A percentile compares a stretch with the other conserved stretches of the same genome.
Evolutionary conservation across 192 early-diverging fungal species (phyloP).

Genomic region (Coemansia sp.): DNA sequence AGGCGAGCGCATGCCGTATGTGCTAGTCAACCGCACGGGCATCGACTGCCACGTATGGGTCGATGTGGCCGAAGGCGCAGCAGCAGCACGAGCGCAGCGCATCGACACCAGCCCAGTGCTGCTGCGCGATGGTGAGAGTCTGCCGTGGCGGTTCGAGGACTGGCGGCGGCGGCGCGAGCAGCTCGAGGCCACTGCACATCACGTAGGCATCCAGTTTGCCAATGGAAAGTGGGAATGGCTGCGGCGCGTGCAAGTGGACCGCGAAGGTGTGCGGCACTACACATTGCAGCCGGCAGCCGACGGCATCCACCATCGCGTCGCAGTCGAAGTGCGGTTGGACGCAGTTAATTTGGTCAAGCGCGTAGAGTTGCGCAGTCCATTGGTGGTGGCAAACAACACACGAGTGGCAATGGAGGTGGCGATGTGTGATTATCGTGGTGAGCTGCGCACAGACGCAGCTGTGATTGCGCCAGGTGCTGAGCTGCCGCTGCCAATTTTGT

Average conservation of each 20-base stretch:
- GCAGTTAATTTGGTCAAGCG: slow-evolving; percentile 79
- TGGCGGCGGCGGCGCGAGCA: slow-evolving; percentile 92
- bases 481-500: slow-evolving; percentile 82
- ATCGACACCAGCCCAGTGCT: slow-evolving; percentile 69
- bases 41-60: slow-evolving; percentile 89
- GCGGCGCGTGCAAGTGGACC: slow-evolving; percentile 84
- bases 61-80: slow-evolving; percentile 53
- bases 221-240: slow-evolving; percentile 89
- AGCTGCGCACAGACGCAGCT: slow-evolving; percentile 48
- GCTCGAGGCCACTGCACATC: slow-evolving; percentile 64
- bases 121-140: slow-evolving; percentile 65
- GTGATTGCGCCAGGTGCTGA: slow-evolving; percentile 72
- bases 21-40: slow-evolving; percentile 88
- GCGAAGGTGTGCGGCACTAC: slow-evolving; percentile 81
- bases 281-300: slow-evolving; percentile 78
- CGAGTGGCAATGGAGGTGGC: slow-evolving; percentile 75
- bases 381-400: slow-evolving; percentile 83
- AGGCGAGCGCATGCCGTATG: slow-evolving; percentile 71
- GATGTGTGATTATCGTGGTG: slow-evolving; percentile 67
- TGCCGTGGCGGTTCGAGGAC: slow-evolving; percentile 96
- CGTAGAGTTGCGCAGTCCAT: slow-evolving; percentile 84
- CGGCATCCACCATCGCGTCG: slow-evolving; percentile 76
- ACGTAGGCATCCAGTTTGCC: slow-evolving; percentile 80
- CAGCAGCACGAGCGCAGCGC: slow-evolving; percentile 32
- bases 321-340: slow-evolving; percentile 82